Evolutionary conservation across 306 rosid species (phyloP), one percentile per base, ranked within the genome.

Genomic region (Rubus parviflorus): DNA sequence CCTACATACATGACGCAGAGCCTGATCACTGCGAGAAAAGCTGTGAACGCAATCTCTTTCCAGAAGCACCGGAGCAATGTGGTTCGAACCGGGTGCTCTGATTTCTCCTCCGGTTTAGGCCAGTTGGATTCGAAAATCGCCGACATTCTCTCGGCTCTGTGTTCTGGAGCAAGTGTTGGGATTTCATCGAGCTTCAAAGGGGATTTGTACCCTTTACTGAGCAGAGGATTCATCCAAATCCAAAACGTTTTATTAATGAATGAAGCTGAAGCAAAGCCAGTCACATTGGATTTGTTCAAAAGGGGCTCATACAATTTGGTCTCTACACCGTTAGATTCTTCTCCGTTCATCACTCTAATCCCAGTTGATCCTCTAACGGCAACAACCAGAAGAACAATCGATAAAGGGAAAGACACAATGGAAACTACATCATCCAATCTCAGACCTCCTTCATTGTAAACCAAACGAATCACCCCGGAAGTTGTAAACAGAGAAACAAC

Each of bases 151-250:
- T 86, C 92, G 40, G 98, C 98, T 71, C 84, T 86, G 53, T 95
- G 97, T 37, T 86, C 86, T 0, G 93, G 93, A 0, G 97, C 88
- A 78, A 95, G 97, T 1, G 48, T 25, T 2, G 98, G 98, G 62
- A 95, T 75, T 13, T 95, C 88, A 45, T 95, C 96, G 8, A 89
- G 77, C 45, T 74, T 87, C 42, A 95, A 81, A 0, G 97, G 96
- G 3, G 93, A 74, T 19, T 63, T 53, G 75, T 92, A 89, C 64
- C 98, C 98, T 87, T 89, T 88, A 22, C 83, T 87, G 76, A 95
- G 82, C 78, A 95, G 79, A 25, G 98, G 98, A 78, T 95, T 95
- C 84, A 95, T 81, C 98, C 98, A 95, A 71, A 89, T 47, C 98
- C 97, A 92, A 67, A 92, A 89, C 40, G 95, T 89, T 79, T 82